phyloP scores from a whole-genome alignment of 1,284 basidiomycete species.

The Naganishia albida region DNA sequence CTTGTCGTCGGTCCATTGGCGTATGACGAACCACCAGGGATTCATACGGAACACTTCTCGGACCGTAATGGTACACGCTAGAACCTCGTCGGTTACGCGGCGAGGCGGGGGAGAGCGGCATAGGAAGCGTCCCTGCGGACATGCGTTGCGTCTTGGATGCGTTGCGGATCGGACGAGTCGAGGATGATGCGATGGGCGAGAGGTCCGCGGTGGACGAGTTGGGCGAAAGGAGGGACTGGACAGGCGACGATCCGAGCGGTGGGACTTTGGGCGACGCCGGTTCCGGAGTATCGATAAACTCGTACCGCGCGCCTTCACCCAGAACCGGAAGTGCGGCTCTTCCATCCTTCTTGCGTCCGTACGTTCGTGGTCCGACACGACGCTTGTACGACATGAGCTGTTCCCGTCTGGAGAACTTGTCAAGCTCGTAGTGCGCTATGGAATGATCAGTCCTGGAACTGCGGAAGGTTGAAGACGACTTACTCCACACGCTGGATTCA shows the following conservation, averaged over 20 bases:
- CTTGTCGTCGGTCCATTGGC: too few species aligned
- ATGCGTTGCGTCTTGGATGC: neutral
- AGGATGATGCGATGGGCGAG: neutral
- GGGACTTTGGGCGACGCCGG: neutral
- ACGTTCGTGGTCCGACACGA: constrained; percentile 59
- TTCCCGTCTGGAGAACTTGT: constrained; percentile 78
- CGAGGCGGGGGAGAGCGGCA: neutral
- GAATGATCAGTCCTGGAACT: constrained; percentile 24
- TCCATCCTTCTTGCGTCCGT: constrained; percentile 2
- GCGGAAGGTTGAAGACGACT: constrained; percentile 49
- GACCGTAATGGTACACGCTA: neutral
- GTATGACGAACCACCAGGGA: neutral
- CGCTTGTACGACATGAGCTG: constrained; percentile 88
- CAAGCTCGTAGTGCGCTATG: constrained; percentile 80
- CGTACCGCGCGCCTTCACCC: constrained; percentile 4
- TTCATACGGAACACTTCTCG: neutral
- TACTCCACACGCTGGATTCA: constrained; percentile 90
- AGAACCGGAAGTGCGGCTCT: neutral
- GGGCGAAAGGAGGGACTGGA: neutral
- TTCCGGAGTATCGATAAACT: neutral
- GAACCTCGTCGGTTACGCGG: neutral
- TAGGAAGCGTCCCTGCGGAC: constrained; percentile 15
- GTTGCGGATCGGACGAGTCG: constrained; percentile 1
- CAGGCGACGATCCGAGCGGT: neutral
- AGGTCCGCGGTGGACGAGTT: neutral